phyloP scores from a whole-genome alignment of 2,329 filamentous ascomycete genomes.

The Aureobasidium sp. region DNA sequence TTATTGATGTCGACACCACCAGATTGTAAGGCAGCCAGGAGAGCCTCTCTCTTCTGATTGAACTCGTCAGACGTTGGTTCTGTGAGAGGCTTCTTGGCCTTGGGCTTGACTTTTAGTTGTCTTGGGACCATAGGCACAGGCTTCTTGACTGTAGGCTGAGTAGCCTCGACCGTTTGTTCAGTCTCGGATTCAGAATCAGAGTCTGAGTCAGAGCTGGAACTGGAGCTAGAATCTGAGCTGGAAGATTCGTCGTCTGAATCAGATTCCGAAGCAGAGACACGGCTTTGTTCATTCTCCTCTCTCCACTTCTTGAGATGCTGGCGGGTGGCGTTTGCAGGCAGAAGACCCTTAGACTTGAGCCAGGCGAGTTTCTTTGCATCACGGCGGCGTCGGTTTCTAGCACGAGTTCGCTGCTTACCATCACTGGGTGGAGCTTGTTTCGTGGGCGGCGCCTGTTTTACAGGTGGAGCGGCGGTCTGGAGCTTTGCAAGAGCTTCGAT shows the following conservation, averaged over 20 bases:
- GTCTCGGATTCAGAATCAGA: constrained; percentile 11
- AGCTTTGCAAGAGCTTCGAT: background rate
- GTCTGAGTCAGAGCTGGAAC: constrained; percentile 6
- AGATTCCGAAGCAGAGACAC: background rate
- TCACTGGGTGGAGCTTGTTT: constrained; percentile 37
- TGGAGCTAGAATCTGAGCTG: constrained; percentile 6
- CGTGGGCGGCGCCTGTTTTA: constrained; percentile 26
- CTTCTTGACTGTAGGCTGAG: background rate
- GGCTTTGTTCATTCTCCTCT: background rate
- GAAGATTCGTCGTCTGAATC: constrained; percentile 7
- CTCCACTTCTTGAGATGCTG: constrained; percentile 34
- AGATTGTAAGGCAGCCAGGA: constrained; percentile 45
- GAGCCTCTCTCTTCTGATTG: constrained; percentile 43
- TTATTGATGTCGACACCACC: constrained; percentile 45
- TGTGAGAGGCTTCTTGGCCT: constrained; percentile 1
- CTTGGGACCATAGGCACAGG: constrained; percentile 18
- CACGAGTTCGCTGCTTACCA: constrained; percentile 46
- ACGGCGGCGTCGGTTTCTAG: constrained; percentile 50
- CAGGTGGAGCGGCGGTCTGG: background rate
- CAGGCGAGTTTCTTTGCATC: constrained; percentile 43
- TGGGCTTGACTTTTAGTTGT: constrained; percentile 14
- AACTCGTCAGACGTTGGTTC: constrained; percentile 37
- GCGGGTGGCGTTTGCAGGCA: constrained; percentile 46
- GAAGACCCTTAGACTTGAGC: constrained; percentile 47
- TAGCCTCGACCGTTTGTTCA: background rate